phyloP scores from a whole-genome alignment of 805 yeast genomes.

The Vanderwaltozyma tropicalis region DNA sequence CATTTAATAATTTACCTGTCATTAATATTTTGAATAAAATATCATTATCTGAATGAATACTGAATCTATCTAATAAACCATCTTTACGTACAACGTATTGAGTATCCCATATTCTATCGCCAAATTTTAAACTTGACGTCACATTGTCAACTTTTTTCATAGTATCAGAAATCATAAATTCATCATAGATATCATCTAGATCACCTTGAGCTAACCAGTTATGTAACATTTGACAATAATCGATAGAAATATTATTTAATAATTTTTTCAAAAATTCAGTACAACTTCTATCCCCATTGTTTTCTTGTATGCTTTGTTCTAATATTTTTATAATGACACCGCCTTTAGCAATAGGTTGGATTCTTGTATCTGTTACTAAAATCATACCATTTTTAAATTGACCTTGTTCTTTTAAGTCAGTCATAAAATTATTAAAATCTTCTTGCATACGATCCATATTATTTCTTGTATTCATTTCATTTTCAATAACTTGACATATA shows the following conservation, averaged over 20 bases:
- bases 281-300: slow-evolving; percentile 56
- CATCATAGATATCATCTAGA: slow-evolving; percentile 69
- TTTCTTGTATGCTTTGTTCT: slow-evolving; percentile 43
- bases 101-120: slow-evolving; percentile 63
- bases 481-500: slow-evolving; percentile 41
- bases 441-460: slow-evolving; percentile 26
- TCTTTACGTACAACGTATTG: slow-evolving; percentile 65
- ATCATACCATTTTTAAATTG: slow-evolving; percentile 28
- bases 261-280: slow-evolving; percentile 39
- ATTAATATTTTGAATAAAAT: slow-evolving; percentile 45
- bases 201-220: slow-evolving; percentile 72
- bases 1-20: slow-evolving; percentile 79
- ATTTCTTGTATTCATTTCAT: slow-evolving; percentile 33
- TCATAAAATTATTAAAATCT: slow-evolving; percentile 36
- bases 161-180: slow-evolving; percentile 56
- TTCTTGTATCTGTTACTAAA: slow-evolving; percentile 38
- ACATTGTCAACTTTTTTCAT: slow-evolving; percentile 10
- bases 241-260: slow-evolving; percentile 47
- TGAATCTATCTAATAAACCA: slow-evolving; percentile 62
- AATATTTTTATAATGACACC: slow-evolving; percentile 60
- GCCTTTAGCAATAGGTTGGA: slow-evolving; percentile 54
- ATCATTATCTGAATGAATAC: slow-evolving; percentile 32
- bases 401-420: slow-evolving; percentile 32
- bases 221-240: slow-evolving; percentile 59
- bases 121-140: slow-evolving; percentile 18